A percentile compares a stretch with the other conserved stretches of the same genome.
Conservation (phyloP, 495 filamentous ascomycete species). For the Penicillium malachiteum region DNA sequence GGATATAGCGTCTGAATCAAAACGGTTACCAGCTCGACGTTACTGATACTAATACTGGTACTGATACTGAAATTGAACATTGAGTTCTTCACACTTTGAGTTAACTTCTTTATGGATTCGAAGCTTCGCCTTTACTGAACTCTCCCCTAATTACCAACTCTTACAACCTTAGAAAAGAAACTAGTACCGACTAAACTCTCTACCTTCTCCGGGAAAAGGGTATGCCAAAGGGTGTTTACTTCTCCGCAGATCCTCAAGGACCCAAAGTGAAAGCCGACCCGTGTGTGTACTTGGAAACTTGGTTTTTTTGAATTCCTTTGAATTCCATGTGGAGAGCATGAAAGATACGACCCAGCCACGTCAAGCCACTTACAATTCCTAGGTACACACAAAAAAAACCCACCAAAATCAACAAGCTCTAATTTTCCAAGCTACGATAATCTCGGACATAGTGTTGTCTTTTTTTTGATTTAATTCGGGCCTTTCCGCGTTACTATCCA, state of each 20-base stretch:
- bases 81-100: neutral
- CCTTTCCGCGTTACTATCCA: constrained; percentile 16
- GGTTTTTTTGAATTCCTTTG: neutral
- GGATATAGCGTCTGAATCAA: constrained; percentile 2
- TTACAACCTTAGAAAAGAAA: neutral
- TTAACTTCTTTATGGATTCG: neutral
- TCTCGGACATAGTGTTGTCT: neutral
- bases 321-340: constrained; percentile 7
- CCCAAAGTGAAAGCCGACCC: neutral
- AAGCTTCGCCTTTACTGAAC: constrained; percentile 1
- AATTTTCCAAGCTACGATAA: neutral
- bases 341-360: neutral
- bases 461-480: constrained; percentile 18
- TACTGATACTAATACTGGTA: neutral
- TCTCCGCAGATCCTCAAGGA: constrained; percentile 4
- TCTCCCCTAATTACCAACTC: neutral
- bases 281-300: neutral
- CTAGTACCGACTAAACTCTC: neutral
- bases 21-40: neutral
- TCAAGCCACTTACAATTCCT: neutral
- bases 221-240: constrained; percentile 1
- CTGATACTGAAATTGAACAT: neutral
- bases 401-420: neutral
- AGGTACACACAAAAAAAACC: no score
- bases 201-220: neutral